These are phyloP conservation scores for Fagopyrum homotropicum DNA, from an alignment of 148 eudicot genomes.

Conservation along the genomic window DNA sequence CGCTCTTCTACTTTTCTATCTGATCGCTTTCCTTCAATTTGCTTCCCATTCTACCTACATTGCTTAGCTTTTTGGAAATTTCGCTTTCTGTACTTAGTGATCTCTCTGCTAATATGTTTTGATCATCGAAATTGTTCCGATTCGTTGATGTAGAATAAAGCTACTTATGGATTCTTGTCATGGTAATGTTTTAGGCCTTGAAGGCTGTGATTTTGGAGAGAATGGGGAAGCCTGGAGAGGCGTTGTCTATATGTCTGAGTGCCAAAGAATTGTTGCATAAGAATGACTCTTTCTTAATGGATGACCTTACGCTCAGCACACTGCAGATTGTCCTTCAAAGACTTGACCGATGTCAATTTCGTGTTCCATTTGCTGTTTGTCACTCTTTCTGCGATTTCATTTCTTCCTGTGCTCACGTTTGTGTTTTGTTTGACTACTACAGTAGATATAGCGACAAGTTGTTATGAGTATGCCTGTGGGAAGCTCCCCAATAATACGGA, in stretches of 20 bases:
- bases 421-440: conserved; percentile 14
- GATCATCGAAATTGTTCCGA: neutral
- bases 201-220: conserved; percentile 81
- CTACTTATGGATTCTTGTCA: neutral
- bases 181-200: conserved; percentile 37
- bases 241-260: conserved; percentile 59
- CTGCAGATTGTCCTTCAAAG: conserved; percentile 90
- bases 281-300: conserved; percentile 49
- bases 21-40: neutral
- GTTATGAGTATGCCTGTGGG: conserved; percentile 85
- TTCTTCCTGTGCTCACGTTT: neutral
- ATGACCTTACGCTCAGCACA: conserved; percentile 81
- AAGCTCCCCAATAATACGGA: conserved; percentile 67
- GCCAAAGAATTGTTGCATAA: conserved; percentile 60
- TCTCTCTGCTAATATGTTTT: neutral
- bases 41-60: too few species aligned
- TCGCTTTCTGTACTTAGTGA: neutral
- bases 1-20: neutral
- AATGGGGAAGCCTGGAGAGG: conserved; percentile 76
- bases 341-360: conserved; percentile 65
- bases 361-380: neutral
- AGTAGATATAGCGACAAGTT: conserved; percentile 95
- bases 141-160: neutral
- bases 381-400: neutral
- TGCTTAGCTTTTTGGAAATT: too few species aligned